Conservation (phyloP, 2,329 filamentous ascomycete species). For the Ceratocystis diversiconidia region DNA sequence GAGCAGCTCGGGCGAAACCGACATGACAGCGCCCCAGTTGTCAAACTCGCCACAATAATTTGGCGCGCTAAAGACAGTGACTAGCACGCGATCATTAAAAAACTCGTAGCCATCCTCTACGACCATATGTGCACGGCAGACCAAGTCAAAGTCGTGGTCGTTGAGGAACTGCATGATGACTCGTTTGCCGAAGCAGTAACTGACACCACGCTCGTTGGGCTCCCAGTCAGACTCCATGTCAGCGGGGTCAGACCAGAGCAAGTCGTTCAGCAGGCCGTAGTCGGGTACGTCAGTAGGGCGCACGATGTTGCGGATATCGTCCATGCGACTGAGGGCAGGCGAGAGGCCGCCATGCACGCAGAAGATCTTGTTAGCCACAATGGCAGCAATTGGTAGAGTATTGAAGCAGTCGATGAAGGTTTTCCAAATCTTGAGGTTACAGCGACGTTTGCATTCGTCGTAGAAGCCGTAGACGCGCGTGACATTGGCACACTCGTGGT, state of each 20-base stretch:
- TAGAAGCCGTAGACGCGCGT: slow-evolving; percentile 96
- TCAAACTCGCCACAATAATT: slow-evolving; percentile 99
- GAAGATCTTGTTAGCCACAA: slow-evolving; percentile 94
- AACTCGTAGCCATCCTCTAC: slow-evolving; percentile 99
- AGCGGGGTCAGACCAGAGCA: slow-evolving; percentile 93
- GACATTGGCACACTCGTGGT: slow-evolving; percentile 94
- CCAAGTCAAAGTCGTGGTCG: slow-evolving; percentile 89
- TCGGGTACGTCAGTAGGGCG: slow-evolving; percentile 94
- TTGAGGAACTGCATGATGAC: slow-evolving; percentile 94
- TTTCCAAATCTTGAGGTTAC: slow-evolving; percentile 97
- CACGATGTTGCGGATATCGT: slow-evolving; percentile 91
- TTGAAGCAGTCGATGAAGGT: slow-evolving; percentile 97
- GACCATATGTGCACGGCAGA: slow-evolving; percentile 97
- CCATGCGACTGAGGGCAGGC: slow-evolving; percentile 88
- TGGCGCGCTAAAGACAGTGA: slow-evolving; percentile 93
- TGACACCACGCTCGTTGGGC: slow-evolving; percentile 89
- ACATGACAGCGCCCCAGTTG: slow-evolving; percentile 99
- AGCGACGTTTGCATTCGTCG: slow-evolving; percentile 91
- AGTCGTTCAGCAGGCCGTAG: slow-evolving; percentile 85
- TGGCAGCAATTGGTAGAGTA: slow-evolving; percentile 85
- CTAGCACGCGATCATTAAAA: slow-evolving; percentile 85
- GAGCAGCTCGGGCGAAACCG: slow-evolving; percentile 78
- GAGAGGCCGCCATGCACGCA: slow-evolving; percentile 93
- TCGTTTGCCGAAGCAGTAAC: slow-evolving; percentile 96
- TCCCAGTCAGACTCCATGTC: slow-evolving; percentile 99